These are phyloP conservation scores for Xanthoparmelia taractica DNA, from an alignment of 495 filamentous ascomycete species.

Conservation along the genomic window DNA sequence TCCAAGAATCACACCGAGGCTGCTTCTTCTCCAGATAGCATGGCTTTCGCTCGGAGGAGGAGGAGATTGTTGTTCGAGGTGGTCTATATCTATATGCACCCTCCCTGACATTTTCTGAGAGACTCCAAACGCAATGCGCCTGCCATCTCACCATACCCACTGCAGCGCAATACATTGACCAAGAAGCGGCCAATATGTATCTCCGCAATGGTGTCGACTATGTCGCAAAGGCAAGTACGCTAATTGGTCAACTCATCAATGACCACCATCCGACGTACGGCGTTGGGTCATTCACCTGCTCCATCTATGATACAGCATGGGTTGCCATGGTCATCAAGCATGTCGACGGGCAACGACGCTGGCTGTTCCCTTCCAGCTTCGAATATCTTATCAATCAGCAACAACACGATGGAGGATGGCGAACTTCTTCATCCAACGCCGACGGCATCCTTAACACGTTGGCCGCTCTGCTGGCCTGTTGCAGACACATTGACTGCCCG, in stretches of 20 bases:
- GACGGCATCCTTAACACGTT: constrained; percentile 36
- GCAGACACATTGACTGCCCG: constrained; percentile 18
- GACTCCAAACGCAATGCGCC: background rate
- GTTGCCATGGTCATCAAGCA: constrained; percentile 36
- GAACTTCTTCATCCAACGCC: constrained; percentile 23
- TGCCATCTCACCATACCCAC: background rate
- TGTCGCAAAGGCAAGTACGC: constrained; percentile 11
- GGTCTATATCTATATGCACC: constrained; percentile 5
- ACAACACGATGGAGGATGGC: constrained; percentile 29
- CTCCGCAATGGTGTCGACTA: constrained; percentile 11
- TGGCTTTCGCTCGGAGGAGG: constrained; percentile 4
- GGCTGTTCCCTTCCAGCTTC: constrained; percentile 36
- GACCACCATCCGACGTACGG: constrained; percentile 25
- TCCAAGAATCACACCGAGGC: constrained; percentile 6
- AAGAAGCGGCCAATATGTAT: constrained; percentile 12
- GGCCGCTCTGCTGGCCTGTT: constrained; percentile 30
- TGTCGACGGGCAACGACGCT: constrained; percentile 17
- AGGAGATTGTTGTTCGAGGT: background rate
- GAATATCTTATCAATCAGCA: constrained; percentile 28
- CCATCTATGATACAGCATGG: constrained; percentile 44
- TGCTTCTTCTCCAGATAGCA: background rate
- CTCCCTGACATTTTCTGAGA: background rate
- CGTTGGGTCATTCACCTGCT: constrained; percentile 29
- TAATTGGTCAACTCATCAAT: constrained; percentile 18
- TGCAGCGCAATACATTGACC: constrained; percentile 1